Conservation (phyloP, 345 rosid species). For the Sonneratia caseolaris region DNA sequence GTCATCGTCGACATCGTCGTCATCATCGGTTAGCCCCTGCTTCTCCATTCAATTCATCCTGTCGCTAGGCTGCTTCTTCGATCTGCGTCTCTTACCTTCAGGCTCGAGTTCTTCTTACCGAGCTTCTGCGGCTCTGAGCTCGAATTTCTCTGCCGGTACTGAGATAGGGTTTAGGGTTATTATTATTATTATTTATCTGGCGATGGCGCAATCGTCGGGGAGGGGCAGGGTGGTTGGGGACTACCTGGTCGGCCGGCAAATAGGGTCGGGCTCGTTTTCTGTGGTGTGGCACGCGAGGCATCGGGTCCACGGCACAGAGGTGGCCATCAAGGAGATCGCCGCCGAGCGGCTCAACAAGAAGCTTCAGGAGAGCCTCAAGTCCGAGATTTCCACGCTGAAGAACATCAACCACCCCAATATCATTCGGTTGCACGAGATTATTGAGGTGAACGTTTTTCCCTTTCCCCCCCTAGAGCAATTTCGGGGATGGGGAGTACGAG, state of each 20-base stretch:
- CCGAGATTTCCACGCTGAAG: background rate
- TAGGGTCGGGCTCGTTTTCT: conserved; percentile 98
- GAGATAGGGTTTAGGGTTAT: background rate
- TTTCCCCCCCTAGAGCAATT: background rate
- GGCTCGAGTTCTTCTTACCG: background rate
- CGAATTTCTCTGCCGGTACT: no score
- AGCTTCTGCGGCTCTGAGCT: background rate
- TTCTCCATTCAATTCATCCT: background rate
- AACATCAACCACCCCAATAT: conserved; percentile 8
- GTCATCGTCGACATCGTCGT: background rate
- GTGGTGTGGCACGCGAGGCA: conserved; percentile 90
- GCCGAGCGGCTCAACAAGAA: conserved; percentile 5
- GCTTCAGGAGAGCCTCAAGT: conserved; percentile 14
- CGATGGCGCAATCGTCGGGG: conserved; percentile 62
- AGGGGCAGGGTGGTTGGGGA: conserved; percentile 76
- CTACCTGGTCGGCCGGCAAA: conserved; percentile 66
- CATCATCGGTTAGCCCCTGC: background rate
- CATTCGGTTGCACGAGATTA: conserved; percentile 4
- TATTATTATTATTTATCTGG: background rate
- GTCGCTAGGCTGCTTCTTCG: background rate
- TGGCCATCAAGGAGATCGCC: conserved; percentile 48
- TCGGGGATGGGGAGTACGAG: background rate
- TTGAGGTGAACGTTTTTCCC: background rate
- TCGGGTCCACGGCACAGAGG: conserved; percentile 75
- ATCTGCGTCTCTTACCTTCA: background rate